Evolutionary conservation across 2,329 filamentous ascomycete genomes (phyloP), one percentile per base, ranked within the genome.

Genomic region (Stagonosporopsis cucurbitacearum): DNA sequence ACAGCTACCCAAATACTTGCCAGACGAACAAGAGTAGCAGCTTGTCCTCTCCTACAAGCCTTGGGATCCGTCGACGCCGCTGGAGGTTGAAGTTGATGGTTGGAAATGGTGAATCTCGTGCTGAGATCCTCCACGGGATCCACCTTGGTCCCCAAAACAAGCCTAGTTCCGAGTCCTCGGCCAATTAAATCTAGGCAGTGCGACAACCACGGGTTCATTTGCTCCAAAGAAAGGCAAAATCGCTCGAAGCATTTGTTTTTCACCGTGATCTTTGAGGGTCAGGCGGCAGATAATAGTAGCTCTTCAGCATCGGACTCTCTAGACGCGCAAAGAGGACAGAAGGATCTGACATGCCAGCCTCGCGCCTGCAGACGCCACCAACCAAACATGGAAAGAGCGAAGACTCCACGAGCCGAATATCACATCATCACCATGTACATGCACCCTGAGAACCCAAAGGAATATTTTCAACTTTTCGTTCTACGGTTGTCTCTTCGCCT

Each of bases 41-140:
- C 40, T 32, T 15, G 19, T 50, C 19, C 41, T 22, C 41, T 15
- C 32, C 25, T 15, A 26, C 22, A 37, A 39, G 30, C 36, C 40
- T 51, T 37, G 57, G n/a, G 53, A 20, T 46, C 48, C 58, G 62
- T 52, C 56, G 63, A 60, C 46, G 60, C 58, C 53, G 66, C 55
- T 57, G 60, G 44, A 59, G 58, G 57, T 64, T 58, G 60, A 54
- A 60, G 58, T 59, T 50, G 55, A 49, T 57, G 54, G 40, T 57
- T 57, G 57, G 52, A 64, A 65, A 61, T 65, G 59, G 63, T 62
- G 66, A 66, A 66, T 59, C 59, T 66, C 54, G 46, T 50, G 52
- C 52, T 55, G 52, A 50, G 52, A 49, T 51, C 47, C 44, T 54
- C 51, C 51, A 49, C 46, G 37, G 40, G 53, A 44, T 48, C 49